These are phyloP conservation scores for Penicillium sp. DNA, from an alignment of 2,329 filamentous ascomycete genomes.

Conservation along the genomic window DNA sequence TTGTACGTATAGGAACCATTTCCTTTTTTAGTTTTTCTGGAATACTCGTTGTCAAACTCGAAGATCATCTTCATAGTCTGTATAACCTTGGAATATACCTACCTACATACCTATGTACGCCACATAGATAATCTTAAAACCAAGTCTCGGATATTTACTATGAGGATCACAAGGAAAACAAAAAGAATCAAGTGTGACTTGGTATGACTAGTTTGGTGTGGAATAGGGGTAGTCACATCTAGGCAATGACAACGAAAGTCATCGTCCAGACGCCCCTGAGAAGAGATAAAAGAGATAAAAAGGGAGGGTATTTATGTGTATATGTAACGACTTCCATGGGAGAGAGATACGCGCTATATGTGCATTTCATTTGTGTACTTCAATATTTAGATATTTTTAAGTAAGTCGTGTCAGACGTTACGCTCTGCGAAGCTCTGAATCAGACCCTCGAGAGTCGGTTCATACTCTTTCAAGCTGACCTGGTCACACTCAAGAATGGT, in stretches of 20 bases:
- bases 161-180: too few relatives aligned
- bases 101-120: not conserved
- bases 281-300: not conserved
- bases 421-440: slow-evolving; percentile 70
- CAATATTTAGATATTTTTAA: not conserved
- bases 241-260: not conserved
- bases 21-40: not conserved
- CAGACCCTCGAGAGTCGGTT: slow-evolving; percentile 69
- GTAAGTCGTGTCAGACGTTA: slow-evolving; percentile 27
- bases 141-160: not conserved
- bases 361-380: not conserved
- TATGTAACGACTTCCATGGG: not conserved
- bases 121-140: not conserved
- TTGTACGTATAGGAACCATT: not conserved
- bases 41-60: not conserved
- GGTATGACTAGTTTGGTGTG: not conserved
- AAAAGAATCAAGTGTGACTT: too few relatives aligned
- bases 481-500: slow-evolving; percentile 63
- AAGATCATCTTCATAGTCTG: not conserved
- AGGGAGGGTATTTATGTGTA: not conserved
- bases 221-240: not conserved
- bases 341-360: not conserved
- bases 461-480: slow-evolving; percentile 76
- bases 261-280: not conserved
- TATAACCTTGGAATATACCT: not conserved